Base-by-base conservation (phyloP, 1,284 basidiomycete species). In the Heimioporus retisporus region DNA sequence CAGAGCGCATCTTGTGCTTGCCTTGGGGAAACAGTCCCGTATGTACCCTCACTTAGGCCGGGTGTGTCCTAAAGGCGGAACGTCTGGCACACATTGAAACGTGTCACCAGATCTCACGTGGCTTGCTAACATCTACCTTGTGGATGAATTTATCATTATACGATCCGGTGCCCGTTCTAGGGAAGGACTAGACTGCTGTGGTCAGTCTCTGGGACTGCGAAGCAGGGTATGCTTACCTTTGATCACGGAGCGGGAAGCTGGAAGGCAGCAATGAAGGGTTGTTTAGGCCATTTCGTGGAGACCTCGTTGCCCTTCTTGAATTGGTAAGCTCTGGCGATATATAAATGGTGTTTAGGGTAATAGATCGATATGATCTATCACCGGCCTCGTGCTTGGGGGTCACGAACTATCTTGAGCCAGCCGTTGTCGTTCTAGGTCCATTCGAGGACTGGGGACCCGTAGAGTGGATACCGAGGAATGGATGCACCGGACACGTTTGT, bases 21-120 rank as follows among this genome's bases (percentile, higher is more conserved):
- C 48, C 64, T 76, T 23, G 76, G 70, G 31, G 69, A 62, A 4
- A 78, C 73, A 4, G 68, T 75, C 55, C 79, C 77, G 13, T 68
- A 68, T 6, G 73, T 67, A 55, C 77, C 79, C 50, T 78, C 78
- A 46, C 75, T 67, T 10, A 78, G 66, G 44, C 77, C 78, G 2
- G 78, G 77, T 1, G 77, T 80, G 48, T 77, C 76, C 76, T 77
- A 77, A 44, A 80, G 75, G 58, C 77, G 76, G 62, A 69, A 79
- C 19, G 59, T 69, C 54, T 77, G 75, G 11, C 25, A 35, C 53
- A 23, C 56, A 46, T 58, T 31, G 31, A 56, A 50, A 48, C 16
- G 50, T 55, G 53, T 74, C 43, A 46, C 10, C 4, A 25, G 50
- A 56, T 46, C 44, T 35, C 21, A 43, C n/a, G 19, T 25, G 55